Base-by-base conservation (phyloP, 352 stramenopile species). In the Phytophthora fragariae region DNA sequence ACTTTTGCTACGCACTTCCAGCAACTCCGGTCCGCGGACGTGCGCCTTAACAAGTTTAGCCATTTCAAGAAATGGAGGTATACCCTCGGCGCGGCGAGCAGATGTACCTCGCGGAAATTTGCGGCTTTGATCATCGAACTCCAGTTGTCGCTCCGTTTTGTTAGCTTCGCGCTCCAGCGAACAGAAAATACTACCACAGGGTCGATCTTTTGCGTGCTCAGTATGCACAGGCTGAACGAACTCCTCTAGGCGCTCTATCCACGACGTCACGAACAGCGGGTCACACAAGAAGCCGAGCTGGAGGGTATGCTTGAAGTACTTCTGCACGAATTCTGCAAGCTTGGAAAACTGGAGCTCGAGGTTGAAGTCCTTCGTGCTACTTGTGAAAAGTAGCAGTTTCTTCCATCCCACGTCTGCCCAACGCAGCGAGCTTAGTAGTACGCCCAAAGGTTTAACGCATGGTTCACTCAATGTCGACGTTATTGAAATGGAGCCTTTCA, bases 101-200 rank as follows among this genome's bases (percentile, higher is more conserved):
- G 74, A 84, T 17, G 75, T 86, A 46, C 84, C 82, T 24, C 68
- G 65, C 3, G 81, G 70, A 10, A 86, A 47, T 50, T 75, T 83
- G 8, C 62, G 70, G 49, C 77, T 84, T 33, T 89, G 75, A 39
- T 92, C 81, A 24, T 90, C 84, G 17, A 88, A 81, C 35, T 88
- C 83, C 33, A 82, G 81, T 49, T 90, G 81, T 56, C 90, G 84
- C 6, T 74, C 56, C 1, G 80, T 86, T 56, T 93, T 93, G 11
- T 57, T 65, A 14, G 79, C 46, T 57, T 91, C 86, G 11, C 81
- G 71, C 46, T 84, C 74, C 12, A 91, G 52, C 9, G 84, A 93
- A 53, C 86, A 93, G n/a, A 89, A 72, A 2, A 93, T 58, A 39
- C 84, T 91, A 21, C 64, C 67, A 53, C 86, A 93, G 2, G 55